These are phyloP conservation scores for Annulohypoxylon nitens DNA, from an alignment of 495 filamentous ascomycete species.

Conservation along the genomic window DNA sequence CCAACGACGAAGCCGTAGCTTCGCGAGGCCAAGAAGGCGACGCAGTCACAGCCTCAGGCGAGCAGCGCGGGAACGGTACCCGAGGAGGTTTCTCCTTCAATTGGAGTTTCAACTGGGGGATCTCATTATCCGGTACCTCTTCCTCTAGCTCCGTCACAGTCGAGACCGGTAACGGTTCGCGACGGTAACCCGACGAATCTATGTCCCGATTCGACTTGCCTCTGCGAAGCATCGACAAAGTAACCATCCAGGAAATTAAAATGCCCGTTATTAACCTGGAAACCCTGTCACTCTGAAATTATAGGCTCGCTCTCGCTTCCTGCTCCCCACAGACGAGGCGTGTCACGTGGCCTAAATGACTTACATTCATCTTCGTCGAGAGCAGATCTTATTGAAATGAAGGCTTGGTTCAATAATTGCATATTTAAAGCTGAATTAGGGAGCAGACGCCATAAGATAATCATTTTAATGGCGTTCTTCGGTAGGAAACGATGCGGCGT, in stretches of 20 bases:
- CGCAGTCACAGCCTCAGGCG: constrained; percentile 13
- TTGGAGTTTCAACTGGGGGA: constrained; percentile 48
- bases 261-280: not conserved
- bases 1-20: not conserved
- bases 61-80: constrained; percentile 36
- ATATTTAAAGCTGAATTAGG: not conserved
- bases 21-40: constrained; percentile 3
- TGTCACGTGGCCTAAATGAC: constrained; percentile 20
- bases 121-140: constrained; percentile 42
- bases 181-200: constrained; percentile 7
- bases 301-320: constrained; percentile 23
- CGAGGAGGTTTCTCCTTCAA: constrained; percentile 45
- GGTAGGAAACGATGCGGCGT: not conserved
- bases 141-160: constrained; percentile 19
- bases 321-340: constrained; percentile 22
- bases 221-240: not conserved
- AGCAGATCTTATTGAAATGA: not conserved
- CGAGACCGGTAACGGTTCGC: constrained; percentile 4
- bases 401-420: not conserved
- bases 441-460: not conserved
- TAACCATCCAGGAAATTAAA: not conserved
- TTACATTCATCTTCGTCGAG: not conserved
- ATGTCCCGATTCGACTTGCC: not conserved
- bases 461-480: not conserved
- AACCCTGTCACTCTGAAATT: not conserved